Evolutionary conservation across 2,329 filamentous ascomycete species (phyloP), one percentile per base, ranked within the genome.

Genomic region (Cladophialophora chaetospira): DNA sequence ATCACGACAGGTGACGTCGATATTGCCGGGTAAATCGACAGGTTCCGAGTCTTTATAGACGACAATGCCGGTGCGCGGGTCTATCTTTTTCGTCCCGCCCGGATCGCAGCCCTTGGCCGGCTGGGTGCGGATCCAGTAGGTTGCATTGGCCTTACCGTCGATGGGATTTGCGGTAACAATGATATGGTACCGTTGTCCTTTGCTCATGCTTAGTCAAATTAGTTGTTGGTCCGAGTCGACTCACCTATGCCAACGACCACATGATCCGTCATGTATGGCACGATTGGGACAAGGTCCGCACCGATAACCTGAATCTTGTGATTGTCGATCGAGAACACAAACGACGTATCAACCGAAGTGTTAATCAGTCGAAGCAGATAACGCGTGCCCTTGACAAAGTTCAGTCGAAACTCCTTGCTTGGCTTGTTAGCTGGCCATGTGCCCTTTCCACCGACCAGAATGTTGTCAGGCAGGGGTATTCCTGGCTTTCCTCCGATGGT

Each of bases 341-440:
- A 51, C 4, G 48, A 42, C 36, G 35, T 42, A 28, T 51, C 48
- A 5, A 33, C 48, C 3, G 48, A 31, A 10, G 35, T 33, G 11
- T 51, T 51, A 36, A 51, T 51, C 23, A 51, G 48, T 15, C 48
- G 33, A 31, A 51, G 21, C n/a, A 51, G 36, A 33, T 51, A 51
- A 4, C 36, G 36, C 13, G 9, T 40, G 3, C 36, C 36, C 36
- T 19, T 40, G 15, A 40, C 36, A 11, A 40, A 40, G 23, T 40
- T 19, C 4, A 40, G 36, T 4, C 36, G 36, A 21, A 40, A 40
- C 17, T 40, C 36, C 36, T 40, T 15, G 36, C 36, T 40, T 8
- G 36, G 6, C n/a, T 10, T 15, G 17, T 17, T 11, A 10, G 25
- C 11, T 51, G 15, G 36, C 17, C 25, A 26, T 15, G 25, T 45